A percentile compares a stretch with the other conserved stretches of the same genome.
phyloP scores from a whole-genome alignment of 1,284 basidiomycete genomes.

The Rhodotorula glutinis region DNA sequence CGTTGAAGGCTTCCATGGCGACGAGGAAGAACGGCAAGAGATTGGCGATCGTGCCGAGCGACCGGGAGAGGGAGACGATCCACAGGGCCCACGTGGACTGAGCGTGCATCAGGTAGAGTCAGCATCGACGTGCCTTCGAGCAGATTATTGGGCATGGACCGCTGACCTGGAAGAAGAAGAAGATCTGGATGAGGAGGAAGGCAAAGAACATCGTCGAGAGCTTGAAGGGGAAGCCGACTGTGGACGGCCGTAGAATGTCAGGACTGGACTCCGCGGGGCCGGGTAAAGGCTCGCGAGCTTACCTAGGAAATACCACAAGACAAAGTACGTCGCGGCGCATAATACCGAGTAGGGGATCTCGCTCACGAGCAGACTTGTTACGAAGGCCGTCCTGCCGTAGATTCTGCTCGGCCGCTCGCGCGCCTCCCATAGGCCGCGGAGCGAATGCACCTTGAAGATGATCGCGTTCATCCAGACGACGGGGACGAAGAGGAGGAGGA shows the following conservation, averaged over 20 bases:
- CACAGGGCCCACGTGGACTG: conserved; percentile 44
- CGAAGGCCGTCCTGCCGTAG: conserved; percentile 77
- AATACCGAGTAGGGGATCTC: conserved; percentile 72
- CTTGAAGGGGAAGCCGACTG: conserved; percentile 35
- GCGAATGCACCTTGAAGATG: conserved; percentile 41
- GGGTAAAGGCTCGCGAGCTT: conserved; percentile 52
- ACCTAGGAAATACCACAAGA: conserved; percentile 59
- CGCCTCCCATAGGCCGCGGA: conserved; percentile 39
- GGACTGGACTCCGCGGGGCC: neutral
- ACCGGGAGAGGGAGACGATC: conserved; percentile 40
- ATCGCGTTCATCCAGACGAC: conserved; percentile 49
- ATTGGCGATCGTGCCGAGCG: conserved; percentile 42
- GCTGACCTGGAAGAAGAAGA: conserved; percentile 41
- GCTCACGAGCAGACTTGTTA: conserved; percentile 65
- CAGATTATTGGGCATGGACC: no score
- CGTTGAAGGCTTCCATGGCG: conserved; percentile 44
- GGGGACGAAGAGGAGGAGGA: conserved; percentile 51
- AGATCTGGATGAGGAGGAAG: conserved; percentile 40
- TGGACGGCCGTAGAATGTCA: neutral
- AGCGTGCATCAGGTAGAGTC: neutral
- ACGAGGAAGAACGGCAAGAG: conserved; percentile 44
- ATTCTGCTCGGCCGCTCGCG: conserved; percentile 49
- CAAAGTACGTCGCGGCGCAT: conserved; percentile 72
- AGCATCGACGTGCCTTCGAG: no score
- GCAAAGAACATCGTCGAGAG: conserved; percentile 60